Conservation (phyloP, 2,329 filamentous ascomycete genomes). For the Fusarium napiforme region DNA sequence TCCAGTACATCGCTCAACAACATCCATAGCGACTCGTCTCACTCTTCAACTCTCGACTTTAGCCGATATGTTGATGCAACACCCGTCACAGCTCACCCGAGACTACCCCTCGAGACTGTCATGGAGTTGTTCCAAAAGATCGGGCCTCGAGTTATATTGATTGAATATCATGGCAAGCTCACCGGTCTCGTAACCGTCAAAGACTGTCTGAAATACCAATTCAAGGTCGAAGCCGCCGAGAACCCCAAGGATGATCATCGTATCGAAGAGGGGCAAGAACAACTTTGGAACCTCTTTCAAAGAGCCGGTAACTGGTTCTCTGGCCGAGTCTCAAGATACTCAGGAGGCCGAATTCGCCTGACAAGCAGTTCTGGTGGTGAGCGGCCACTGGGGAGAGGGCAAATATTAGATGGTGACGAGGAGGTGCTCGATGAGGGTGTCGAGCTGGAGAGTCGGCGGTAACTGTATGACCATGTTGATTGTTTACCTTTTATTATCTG, state of each 20-base stretch:
- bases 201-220: conserved; percentile 96
- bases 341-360: conserved; percentile 68
- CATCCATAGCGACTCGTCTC: conserved; percentile 30
- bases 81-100: conserved; percentile 89
- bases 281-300: conserved; percentile 70
- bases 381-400: conserved; percentile 56
- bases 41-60: conserved; percentile 75
- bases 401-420: conserved; percentile 57
- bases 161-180: conserved; percentile 88
- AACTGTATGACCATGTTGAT: conserved; percentile 7
- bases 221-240: conserved; percentile 91
- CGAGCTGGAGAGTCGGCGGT: conserved; percentile 55
- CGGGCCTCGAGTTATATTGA: conserved; percentile 89
- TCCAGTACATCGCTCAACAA: conserved; percentile 49
- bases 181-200: conserved; percentile 93
- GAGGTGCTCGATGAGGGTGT: conserved; percentile 55
- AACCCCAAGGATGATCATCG: conserved; percentile 71
- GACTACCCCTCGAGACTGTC: conserved; percentile 91
- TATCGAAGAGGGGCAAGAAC: conserved; percentile 69
- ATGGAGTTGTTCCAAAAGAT: conserved; percentile 99
- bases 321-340: conserved; percentile 62
- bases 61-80: conserved; percentile 89
- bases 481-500: conserved; percentile 2
- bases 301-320: conserved; percentile 68
- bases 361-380: conserved; percentile 53